phyloP scores from a whole-genome alignment of 352 stramenopile genomes.

The Nothophytophthora sp. region DNA sequence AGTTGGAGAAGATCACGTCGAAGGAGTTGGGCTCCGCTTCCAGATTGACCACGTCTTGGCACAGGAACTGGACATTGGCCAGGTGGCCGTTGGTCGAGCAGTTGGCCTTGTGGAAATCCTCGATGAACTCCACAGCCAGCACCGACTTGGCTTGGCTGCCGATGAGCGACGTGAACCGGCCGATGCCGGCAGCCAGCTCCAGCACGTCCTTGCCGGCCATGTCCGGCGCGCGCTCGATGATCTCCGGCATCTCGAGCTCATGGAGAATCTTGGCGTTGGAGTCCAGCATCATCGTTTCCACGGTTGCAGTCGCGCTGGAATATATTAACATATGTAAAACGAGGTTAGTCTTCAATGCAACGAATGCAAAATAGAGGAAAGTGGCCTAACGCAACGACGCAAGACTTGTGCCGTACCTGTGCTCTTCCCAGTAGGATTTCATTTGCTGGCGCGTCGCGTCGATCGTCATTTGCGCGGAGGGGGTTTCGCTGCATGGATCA shows the following conservation, averaged over 20 bases:
- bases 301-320: slow-evolving; percentile 41
- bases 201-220: slow-evolving; percentile 68
- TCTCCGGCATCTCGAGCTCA: slow-evolving; percentile 77
- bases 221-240: slow-evolving; percentile 64
- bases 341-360: background rate
- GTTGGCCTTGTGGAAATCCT: slow-evolving; percentile 78
- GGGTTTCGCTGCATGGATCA: too few relatives aligned
- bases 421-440: slow-evolving; percentile 84
- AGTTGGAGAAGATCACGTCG: slow-evolving; percentile 78
- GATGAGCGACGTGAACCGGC: slow-evolving; percentile 66
- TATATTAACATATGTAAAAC: slow-evolving; percentile 5
- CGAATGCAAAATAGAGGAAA: background rate
- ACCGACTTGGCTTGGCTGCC: slow-evolving; percentile 47
- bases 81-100: slow-evolving; percentile 44
- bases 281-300: slow-evolving; percentile 89
- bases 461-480: slow-evolving; percentile 41
- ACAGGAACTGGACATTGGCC: slow-evolving; percentile 65
- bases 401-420: too few relatives aligned
- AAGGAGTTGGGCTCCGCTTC: slow-evolving; percentile 55
- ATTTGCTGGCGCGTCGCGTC: slow-evolving; percentile 64
- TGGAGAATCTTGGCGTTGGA: slow-evolving; percentile 74
- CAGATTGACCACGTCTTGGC: slow-evolving; percentile 67
- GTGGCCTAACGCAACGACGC: too few relatives aligned
- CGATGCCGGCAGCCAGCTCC: slow-evolving; percentile 66
- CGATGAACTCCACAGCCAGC: slow-evolving; percentile 77